Conservation (phyloP, 352 stramenopile genomes). For the Phytophthora palmivora region DNA sequence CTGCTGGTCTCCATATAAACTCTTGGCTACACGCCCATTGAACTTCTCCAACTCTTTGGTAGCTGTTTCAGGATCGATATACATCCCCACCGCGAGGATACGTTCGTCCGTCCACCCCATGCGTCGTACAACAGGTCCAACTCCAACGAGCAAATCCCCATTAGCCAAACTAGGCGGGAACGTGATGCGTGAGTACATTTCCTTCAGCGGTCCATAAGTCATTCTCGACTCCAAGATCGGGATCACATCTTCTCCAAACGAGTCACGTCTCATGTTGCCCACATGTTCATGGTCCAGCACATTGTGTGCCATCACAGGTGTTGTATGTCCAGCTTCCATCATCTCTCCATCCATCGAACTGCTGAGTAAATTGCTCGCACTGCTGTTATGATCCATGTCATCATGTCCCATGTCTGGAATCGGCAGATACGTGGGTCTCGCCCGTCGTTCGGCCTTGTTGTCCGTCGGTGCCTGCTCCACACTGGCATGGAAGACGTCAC, state of each 20-base stretch:
- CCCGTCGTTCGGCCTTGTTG: conserved; percentile 66
- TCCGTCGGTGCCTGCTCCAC: conserved; percentile 60
- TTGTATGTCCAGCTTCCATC: conserved; percentile 8
- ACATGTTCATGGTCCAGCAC: conserved; percentile 33
- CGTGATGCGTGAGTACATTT: conserved; percentile 79
- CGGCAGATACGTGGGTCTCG: conserved; percentile 70
- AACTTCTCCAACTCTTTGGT: conserved; percentile 65
- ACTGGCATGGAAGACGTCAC: conserved; percentile 77
- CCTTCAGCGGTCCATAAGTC: conserved; percentile 74
- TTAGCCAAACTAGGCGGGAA: conserved; percentile 81
- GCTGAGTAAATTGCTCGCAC: conserved; percentile 31
- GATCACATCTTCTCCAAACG: conserved; percentile 55
- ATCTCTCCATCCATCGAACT: conserved; percentile 22
- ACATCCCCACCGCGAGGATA: conserved; percentile 80
- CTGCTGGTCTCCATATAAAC: conserved; percentile 70
- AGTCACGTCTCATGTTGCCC: conserved; percentile 31
- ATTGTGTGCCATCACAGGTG: conserved; percentile 36
- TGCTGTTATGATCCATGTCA: conserved; percentile 32
- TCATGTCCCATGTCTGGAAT: conserved; percentile 62
- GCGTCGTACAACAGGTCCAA: conserved; percentile 76
- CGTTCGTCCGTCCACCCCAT: conserved; percentile 87
- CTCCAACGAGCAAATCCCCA: conserved; percentile 75
- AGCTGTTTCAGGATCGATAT: conserved; percentile 75
- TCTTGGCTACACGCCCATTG: conserved; percentile 58
- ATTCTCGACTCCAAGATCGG: conserved; percentile 68